Conservation (phyloP, 768 basidiomycete species). For the Tephrocybe sp. region DNA sequence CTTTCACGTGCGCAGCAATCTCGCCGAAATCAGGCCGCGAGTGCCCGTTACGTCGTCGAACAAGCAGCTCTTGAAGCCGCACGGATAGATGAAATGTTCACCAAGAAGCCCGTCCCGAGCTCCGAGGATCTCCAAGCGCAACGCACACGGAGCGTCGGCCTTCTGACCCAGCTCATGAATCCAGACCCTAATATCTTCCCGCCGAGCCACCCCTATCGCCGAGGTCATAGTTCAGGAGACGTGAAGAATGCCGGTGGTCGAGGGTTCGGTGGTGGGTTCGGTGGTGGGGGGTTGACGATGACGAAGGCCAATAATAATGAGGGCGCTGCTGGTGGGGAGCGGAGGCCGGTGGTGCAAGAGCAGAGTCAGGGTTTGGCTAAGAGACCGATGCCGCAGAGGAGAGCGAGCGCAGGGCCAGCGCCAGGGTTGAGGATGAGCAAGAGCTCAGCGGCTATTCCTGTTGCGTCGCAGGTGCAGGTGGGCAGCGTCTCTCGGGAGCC, state of each 20-base stretch:
- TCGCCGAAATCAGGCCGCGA: slow-evolving; percentile 22
- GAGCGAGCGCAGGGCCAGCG: slow-evolving; percentile 11
- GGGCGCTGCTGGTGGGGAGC: not conserved
- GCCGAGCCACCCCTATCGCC: slow-evolving; percentile 54
- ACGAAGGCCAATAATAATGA: not conserved
- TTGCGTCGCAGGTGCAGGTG: slow-evolving; percentile 37
- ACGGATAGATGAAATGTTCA: slow-evolving; percentile 68
- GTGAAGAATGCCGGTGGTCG: slow-evolving; percentile 27
- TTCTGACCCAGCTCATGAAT: slow-evolving; percentile 69
- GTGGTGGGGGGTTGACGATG: slow-evolving; percentile 14
- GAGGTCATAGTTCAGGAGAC: slow-evolving; percentile 47
- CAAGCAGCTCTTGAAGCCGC: slow-evolving; percentile 62
- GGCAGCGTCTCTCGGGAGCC: slow-evolving; percentile 24
- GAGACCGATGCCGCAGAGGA: not conserved
- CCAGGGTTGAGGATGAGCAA: slow-evolving; percentile 48
- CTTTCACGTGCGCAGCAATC: slow-evolving; percentile 21
- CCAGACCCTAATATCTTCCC: slow-evolving; percentile 65
- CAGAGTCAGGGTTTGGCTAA: not conserved
- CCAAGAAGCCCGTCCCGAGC: slow-evolving; percentile 70
- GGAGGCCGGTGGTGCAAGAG: not conserved
- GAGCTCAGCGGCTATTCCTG: slow-evolving; percentile 57
- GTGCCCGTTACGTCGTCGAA: slow-evolving; percentile 29
- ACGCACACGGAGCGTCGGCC: slow-evolving; percentile 43
- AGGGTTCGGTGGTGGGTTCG: not conserved
- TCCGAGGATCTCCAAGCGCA: slow-evolving; percentile 43